phyloP scores from a whole-genome alignment of 495 filamentous ascomycete genomes.

The Penicillium angulare region DNA sequence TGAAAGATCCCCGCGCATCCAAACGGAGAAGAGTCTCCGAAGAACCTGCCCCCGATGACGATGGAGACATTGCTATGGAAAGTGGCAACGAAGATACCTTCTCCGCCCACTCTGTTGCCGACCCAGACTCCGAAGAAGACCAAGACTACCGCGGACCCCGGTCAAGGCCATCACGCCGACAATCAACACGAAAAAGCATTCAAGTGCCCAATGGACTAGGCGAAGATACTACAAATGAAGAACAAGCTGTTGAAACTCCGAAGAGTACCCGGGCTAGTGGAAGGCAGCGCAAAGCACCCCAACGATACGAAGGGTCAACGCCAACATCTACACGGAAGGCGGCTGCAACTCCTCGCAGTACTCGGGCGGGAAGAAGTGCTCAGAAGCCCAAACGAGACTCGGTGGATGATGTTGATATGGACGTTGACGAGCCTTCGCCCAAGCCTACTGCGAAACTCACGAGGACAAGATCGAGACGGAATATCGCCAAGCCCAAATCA shows the following conservation, averaged over 20 bases:
- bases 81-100: constrained; percentile 15
- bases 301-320: constrained; percentile 37
- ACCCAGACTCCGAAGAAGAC: constrained; percentile 12
- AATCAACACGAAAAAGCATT: constrained; percentile 19
- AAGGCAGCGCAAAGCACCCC: constrained; percentile 41
- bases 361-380: constrained; percentile 22
- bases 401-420: constrained; percentile 19
- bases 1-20: constrained; percentile 40
- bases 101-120: constrained; percentile 13
- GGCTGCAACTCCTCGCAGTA: constrained; percentile 23
- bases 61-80: constrained; percentile 38
- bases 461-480: constrained; percentile 30
- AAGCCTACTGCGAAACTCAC: constrained; percentile 15
- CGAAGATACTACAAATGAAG: constrained; percentile 3
- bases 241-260: constrained; percentile 22
- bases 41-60: constrained; percentile 23
- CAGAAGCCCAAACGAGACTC: constrained; percentile 18
- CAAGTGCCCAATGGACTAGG: constrained; percentile 3
- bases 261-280: constrained; percentile 37
- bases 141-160: constrained; percentile 17
- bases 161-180: constrained; percentile 25
- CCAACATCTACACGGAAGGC: constrained; percentile 23
- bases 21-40: constrained; percentile 44
- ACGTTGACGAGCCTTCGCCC: constrained; percentile 20
- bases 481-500: constrained; percentile 22